Base-by-base conservation (phyloP, 2,329 filamentous ascomycete species). In the Arachnopeziza araneosa region DNA sequence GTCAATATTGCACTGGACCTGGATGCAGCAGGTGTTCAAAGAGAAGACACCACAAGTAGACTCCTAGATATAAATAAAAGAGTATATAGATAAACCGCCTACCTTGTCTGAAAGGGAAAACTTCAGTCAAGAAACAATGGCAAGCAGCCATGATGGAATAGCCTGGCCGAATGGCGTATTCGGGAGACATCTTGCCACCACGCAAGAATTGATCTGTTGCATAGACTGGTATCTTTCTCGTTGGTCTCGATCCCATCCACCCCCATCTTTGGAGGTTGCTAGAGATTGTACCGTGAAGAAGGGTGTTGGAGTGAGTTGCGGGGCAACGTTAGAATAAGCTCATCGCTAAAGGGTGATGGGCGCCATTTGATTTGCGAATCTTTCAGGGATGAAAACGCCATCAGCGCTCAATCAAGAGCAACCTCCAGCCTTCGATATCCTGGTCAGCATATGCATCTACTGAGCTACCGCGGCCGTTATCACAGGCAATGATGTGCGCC, bases 341-440 rank as follows among this genome's bases (percentile, higher is more conserved):
- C 23, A 2, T 53, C 30, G 24, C 50, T 53, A 50, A 52, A 57
- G 52, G 22, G 50, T 44, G 50, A 24, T 8, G 49, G 23, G n/a
- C 26, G 26, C 26, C 26, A 56, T 22, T 3, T 24, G 6, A 23
- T 52, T 61, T 56, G 60, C 60, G 60, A 56, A 54, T 54, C 19
- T 52, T n/a, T 22, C 54, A 48, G 50, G 60, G 60, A 60, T 58
- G 32, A 56, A 63, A 57, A 64, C 64, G 64, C 59, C 64, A 66
- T 66, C 60, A 51, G 48, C 23, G 30, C 24, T 63, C 64, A 66
- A 66, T 66, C 64, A 66, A 54, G n/a, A 52, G 26, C 56, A 19
- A 7, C 21, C 24, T 53, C 14, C 21, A 54, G 7, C 44, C 44
- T 12, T n/a, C 6, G 26, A 58, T 54, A 26, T 30, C 6, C 36